phyloP scores from a whole-genome alignment of 164 flowering plant genomes.

The Aristolochia contorta region DNA sequence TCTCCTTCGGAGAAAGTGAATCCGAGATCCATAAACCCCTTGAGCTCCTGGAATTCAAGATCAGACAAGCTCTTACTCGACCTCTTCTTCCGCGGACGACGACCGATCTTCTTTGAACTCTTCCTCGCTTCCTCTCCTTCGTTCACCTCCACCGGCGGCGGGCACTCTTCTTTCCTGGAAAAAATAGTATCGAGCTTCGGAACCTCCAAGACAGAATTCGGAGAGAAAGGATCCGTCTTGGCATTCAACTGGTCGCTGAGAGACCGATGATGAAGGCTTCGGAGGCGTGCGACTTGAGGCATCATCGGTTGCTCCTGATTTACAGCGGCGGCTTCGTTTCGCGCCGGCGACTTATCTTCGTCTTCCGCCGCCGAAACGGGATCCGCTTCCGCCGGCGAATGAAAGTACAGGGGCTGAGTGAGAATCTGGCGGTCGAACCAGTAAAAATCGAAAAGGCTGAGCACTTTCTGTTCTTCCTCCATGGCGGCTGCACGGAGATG shows the following conservation, averaged over 20 bases:
- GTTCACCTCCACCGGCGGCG: not conserved
- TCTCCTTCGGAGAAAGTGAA: slow-evolving; percentile 68
- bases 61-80: slow-evolving; percentile 65
- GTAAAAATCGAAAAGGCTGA: slow-evolving; percentile 32
- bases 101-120: too few species aligned
- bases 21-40: slow-evolving; percentile 84
- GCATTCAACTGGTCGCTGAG: slow-evolving; percentile 26
- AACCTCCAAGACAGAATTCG: slow-evolving; percentile 18
- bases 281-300: slow-evolving; percentile 11
- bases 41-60: slow-evolving; percentile 68
- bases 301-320: slow-evolving; percentile 21
- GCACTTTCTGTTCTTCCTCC: slow-evolving; percentile 27
- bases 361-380: not conserved
- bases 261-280: slow-evolving; percentile 25
- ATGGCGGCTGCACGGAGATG: not conserved
- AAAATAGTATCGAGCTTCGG: slow-evolving; percentile 37
- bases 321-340: slow-evolving; percentile 18
- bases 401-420: slow-evolving; percentile 7
- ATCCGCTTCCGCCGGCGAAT: slow-evolving; percentile 4
- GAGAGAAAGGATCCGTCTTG: slow-evolving; percentile 5
- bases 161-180: slow-evolving; percentile 33
- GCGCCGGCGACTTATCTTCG: slow-evolving; percentile 9
- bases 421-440: slow-evolving; percentile 36
- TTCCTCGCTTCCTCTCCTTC: slow-evolving; percentile 3
- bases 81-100: slow-evolving; percentile 8